phyloP scores from a whole-genome alignment of 495 filamentous ascomycete genomes.

The Oidiodendron maius region DNA sequence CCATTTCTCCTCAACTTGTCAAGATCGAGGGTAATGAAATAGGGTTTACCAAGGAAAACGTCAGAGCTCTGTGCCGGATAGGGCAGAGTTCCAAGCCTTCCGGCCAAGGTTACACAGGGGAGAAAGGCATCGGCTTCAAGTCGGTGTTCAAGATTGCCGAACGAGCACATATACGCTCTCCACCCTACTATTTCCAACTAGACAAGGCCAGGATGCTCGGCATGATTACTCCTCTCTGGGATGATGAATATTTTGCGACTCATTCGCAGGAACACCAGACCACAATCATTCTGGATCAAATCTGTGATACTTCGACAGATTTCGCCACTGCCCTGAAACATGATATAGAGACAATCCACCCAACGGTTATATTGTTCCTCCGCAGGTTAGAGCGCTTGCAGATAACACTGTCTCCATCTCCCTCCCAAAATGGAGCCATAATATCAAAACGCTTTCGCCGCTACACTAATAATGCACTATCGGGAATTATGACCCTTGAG shows the following conservation, averaged over 20 bases:
- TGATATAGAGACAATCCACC: conserved; percentile 3
- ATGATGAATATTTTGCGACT: not conserved
- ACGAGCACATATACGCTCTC: conserved; percentile 32
- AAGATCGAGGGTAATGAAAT: conserved; percentile 35
- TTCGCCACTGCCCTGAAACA: not conserved
- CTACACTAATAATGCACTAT: too few species aligned
- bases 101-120: conserved; percentile 28
- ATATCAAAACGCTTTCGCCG: too few species aligned
- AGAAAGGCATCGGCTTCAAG: conserved; percentile 46
- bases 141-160: conserved; percentile 40
- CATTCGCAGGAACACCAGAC: not conserved
- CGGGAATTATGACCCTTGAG: too few species aligned
- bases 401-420: too few species aligned
- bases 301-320: not conserved
- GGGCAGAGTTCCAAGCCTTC: conserved; percentile 34
- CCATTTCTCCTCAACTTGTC: not conserved
- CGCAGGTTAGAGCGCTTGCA: not conserved
- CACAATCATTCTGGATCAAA: conserved; percentile 4
- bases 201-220: conserved; percentile 21
- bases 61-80: conserved; percentile 32
- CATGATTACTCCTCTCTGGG: conserved; percentile 25
- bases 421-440: too few species aligned
- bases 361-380: conserved; percentile 14
- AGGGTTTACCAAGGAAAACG: conserved; percentile 30
- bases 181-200: conserved; percentile 35